These are phyloP conservation scores for Claviceps sp. DNA, from an alignment of 2,329 filamentous ascomycete genomes.

Conservation along the genomic window DNA sequence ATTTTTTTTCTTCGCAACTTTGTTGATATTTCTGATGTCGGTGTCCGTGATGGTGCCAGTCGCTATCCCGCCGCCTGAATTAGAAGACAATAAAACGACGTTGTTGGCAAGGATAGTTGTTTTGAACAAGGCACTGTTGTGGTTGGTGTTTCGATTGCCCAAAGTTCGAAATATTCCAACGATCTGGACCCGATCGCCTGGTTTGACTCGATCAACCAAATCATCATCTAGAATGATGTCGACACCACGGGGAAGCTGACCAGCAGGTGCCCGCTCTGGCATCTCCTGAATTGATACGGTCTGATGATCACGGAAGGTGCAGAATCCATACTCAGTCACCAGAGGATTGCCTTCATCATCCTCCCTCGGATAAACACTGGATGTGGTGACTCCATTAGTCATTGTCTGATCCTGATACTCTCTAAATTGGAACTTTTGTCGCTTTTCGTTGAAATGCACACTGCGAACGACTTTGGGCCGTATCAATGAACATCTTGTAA, in stretches of 20 bases:
- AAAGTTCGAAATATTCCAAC: constrained; percentile 94
- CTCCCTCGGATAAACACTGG: constrained; percentile 86
- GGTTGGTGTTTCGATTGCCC: constrained; percentile 83
- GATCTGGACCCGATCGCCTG: constrained; percentile 87
- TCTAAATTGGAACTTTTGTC: constrained; percentile 73
- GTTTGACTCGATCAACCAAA: constrained; percentile 86
- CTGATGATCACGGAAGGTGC: constrained; percentile 91
- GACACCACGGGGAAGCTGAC: constrained; percentile 86
- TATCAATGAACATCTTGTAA: constrained; percentile 90
- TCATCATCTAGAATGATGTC: constrained; percentile 97
- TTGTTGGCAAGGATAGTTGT: constrained; percentile 92
- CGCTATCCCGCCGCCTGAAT: constrained; percentile 87
- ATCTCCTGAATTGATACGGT: constrained; percentile 98
- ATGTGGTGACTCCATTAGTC: constrained; percentile 79
- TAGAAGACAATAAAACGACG: constrained; percentile 84
- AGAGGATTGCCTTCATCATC: constrained; percentile 88
- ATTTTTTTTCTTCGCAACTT: constrained; percentile 85
- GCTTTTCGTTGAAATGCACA: constrained; percentile 86
- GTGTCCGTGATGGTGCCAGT: constrained; percentile 88
- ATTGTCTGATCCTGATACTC: constrained; percentile 97
- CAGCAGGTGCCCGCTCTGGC: constrained; percentile 90
- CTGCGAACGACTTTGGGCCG: constrained; percentile 96
- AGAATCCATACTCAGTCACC: constrained; percentile 91
- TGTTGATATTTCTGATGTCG: constrained; percentile 98
- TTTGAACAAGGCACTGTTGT: constrained; percentile 87